Base-by-base conservation (phyloP, 768 basidiomycete species). In the Phlebiopsis flavidoalba region DNA sequence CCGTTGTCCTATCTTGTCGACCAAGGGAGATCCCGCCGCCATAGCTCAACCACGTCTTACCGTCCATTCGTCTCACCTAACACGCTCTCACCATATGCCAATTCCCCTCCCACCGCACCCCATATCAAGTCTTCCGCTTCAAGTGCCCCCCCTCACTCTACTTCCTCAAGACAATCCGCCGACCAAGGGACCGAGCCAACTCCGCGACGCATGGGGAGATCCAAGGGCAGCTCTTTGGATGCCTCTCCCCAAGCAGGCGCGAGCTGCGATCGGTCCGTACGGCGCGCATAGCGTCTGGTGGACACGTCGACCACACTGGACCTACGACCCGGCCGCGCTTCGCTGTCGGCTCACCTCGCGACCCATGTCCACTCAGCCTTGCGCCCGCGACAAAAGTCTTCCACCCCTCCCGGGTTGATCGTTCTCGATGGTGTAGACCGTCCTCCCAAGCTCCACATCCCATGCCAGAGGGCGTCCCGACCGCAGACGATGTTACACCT, bases 1-100 rank as follows among this genome's bases (percentile, higher is more conserved):
- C n/a, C 93, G 5, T 70, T 98, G 56, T 93, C 93, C 0, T 95
- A 94, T 74, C 81, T 98, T 51, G 93, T 93, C 2, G 75, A 73
- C 73, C 76, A 62, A 81, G 84, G 48, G 77, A 78, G 35, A 79
- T 83, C 47, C 36, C 77, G 77, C 53, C 83, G 89, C 5, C 87
- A 86, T 66, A 77, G 81, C 24, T 90, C 91, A 15, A 86, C 87
- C 5, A 83, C 86, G 12, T 90, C 90, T 21, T 91, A 50, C 83
- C 82, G 8, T 85, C 86, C 19, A 76, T 80, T n/a, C 50, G 69
- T 76, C 37, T 86, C 86, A 7, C 82, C 83, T 26, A 87, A 84
- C 68, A 76, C 76, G 26, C 69, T 81, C 60, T 78, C 81, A 57
- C 80, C 83, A 62, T 77, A 81, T 66, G 85, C 84, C 75, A 80